Base-by-base conservation (phyloP, 352 stramenopile species). In the Pythium volutum region DNA sequence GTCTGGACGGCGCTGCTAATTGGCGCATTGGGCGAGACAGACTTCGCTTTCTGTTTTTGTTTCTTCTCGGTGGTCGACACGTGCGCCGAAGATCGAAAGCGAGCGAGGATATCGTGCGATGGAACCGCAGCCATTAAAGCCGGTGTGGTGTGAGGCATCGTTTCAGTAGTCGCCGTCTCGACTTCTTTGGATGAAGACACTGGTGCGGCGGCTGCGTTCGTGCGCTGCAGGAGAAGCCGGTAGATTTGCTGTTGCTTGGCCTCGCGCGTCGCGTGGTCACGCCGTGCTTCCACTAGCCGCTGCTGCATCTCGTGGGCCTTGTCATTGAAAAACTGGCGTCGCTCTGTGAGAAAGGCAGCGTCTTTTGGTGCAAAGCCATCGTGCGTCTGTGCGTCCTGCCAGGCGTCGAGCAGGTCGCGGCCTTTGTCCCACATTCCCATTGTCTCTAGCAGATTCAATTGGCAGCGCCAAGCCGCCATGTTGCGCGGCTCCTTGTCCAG, bases 341-440 rank as follows among this genome's bases (percentile, higher is more conserved):
- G 18, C 23, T 61, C 42, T 0, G n/a, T 47, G 20, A 64, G 42
- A n/a, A 34, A 64, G 10, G 56, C 56, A 14, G 36, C n/a, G 46
- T 64, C 56, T 41, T 64, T 46, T 1, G 23, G 11, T 16, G 27
- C 9, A 29, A 46, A 54, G 20, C 18, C 38, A 31, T 11, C 34
- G 36, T 9, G 12, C 51, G 57, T 58, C 14, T 11, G 29, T 25
- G 4, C 25, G 27, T 4, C 25, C 25, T 49, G n/a, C 57, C 34
- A 52, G 1, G 48, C 26, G 18, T 58, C 57, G 3, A 66, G 49
- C 9, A 31, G 16, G 8, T 59, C 59, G 5, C 31, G 20, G 0
- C 12, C 69, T 49, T 73, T 41, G 3, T 10, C 33, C 65, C 69
- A 76, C 56, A 70, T 62, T 41, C 43, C 52, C 33, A 63, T 48